Percentiles rank a stretch among this genome's conserved stretches.
phyloP scores from a whole-genome alignment of 495 filamentous ascomycete species.

The Penicillium bialowiezense region DNA sequence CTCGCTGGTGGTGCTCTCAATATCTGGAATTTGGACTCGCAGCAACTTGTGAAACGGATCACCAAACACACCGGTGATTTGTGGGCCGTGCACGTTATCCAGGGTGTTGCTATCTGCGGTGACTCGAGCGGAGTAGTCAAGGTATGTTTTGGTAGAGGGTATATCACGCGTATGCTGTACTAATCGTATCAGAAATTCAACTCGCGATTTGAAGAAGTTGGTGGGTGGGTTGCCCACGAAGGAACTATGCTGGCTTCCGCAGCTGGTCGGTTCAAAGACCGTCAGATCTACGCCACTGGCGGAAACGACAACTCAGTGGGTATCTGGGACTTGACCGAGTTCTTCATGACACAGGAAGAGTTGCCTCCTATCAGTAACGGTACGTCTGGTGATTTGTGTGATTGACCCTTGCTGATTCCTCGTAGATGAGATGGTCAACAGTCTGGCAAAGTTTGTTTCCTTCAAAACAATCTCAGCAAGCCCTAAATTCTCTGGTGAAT shows the following conservation, averaged over 20 bases:
- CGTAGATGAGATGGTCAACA: constrained; percentile 75
- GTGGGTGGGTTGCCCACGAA: constrained; percentile 79
- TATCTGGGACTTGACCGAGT: constrained; percentile 77
- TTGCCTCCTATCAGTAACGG: constrained; percentile 57
- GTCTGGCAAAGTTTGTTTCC: constrained; percentile 78
- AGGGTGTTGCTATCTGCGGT: constrained; percentile 80
- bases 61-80: constrained; percentile 79
- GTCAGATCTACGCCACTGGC: constrained; percentile 85
- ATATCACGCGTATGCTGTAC: not conserved
- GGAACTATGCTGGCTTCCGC: constrained; percentile 88
- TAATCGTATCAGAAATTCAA: constrained; percentile 65
- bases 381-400: constrained; percentile 20
- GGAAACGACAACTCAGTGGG: constrained; percentile 87
- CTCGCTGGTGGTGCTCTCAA: constrained; percentile 87
- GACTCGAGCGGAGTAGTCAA: constrained; percentile 75
- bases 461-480: constrained; percentile 89
- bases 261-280: constrained; percentile 60
- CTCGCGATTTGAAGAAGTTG: constrained; percentile 80
- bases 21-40: constrained; percentile 95
- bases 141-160: no score
- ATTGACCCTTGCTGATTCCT: constrained; percentile 1
- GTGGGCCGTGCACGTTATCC: constrained; percentile 78
- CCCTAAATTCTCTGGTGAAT: constrained; percentile 80
- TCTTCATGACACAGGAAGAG: constrained; percentile 40
- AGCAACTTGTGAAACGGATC: constrained; percentile 81